These are phyloP conservation scores for Coemansia sp. DNA, from an alignment of 192 early-diverging fungal species.

Conservation along the genomic window DNA sequence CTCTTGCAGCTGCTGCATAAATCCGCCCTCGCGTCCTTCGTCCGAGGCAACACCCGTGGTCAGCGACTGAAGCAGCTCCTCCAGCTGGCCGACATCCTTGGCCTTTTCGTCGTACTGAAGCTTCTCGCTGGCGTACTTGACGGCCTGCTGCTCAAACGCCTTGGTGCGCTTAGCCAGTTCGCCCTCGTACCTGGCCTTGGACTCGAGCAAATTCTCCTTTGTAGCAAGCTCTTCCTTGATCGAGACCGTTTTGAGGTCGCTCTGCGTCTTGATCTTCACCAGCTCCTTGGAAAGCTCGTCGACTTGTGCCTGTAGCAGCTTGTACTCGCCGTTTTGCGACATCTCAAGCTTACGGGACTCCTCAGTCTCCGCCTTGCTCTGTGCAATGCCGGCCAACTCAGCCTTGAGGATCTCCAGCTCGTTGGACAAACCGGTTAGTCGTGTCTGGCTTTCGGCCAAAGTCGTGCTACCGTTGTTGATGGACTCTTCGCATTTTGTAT, in stretches of 20 bases:
- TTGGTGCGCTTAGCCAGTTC: slow-evolving; percentile 33
- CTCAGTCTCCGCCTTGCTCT: slow-evolving; percentile 56
- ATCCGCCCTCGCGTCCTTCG: slow-evolving; percentile 92
- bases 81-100: slow-evolving; percentile 51
- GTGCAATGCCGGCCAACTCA: slow-evolving; percentile 65
- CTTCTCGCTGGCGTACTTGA: slow-evolving; percentile 40
- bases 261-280: slow-evolving; percentile 80
- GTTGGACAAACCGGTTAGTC: slow-evolving; percentile 36
- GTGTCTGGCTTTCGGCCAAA: slow-evolving; percentile 23
- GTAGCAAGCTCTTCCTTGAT: slow-evolving; percentile 69
- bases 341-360: slow-evolving; percentile 55
- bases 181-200: slow-evolving; percentile 31
- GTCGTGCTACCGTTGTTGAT: slow-evolving; percentile 39
- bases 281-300: slow-evolving; percentile 78
- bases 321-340: slow-evolving; percentile 62
- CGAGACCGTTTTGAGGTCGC: slow-evolving; percentile 73
- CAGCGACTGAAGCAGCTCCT: slow-evolving; percentile 88
- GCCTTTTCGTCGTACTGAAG: slow-evolving; percentile 45
- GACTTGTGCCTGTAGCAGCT: slow-evolving; percentile 66
- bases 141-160: slow-evolving; percentile 22
- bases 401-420: slow-evolving; percentile 57
- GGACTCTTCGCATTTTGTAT: slow-evolving; percentile 66
- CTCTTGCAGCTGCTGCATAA: slow-evolving; percentile 91
- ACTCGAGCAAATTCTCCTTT: slow-evolving; percentile 26
- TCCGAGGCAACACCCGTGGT: slow-evolving; percentile 88